Conservation (phyloP, 148 eudicot genomes). For the Rhododendron henanense region DNA sequence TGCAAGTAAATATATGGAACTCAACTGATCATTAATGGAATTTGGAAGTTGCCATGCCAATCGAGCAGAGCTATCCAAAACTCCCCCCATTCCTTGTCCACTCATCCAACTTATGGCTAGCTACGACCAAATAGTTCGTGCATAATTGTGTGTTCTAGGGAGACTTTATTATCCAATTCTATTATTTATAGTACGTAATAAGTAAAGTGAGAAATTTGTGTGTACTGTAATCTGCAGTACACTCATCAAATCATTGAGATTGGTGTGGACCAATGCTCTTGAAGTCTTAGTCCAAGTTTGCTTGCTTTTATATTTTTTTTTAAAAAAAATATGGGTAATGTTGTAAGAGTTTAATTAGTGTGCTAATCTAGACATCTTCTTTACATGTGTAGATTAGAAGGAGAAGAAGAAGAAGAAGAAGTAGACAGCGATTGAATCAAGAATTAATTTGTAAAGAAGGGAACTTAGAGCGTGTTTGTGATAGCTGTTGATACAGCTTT, state of each 20-base stretch:
- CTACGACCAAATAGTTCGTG: background rate
- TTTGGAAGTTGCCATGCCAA: background rate
- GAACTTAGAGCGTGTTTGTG: too few relatives aligned
- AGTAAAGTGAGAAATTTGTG: background rate
- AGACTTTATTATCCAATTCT: background rate
- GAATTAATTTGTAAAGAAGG: too few relatives aligned
- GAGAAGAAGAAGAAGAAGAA: too few relatives aligned
- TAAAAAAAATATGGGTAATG: background rate
- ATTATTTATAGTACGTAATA: background rate
- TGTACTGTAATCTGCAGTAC: background rate
- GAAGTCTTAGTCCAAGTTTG: background rate
- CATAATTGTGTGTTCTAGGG: background rate
- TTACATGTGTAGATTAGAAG: background rate
- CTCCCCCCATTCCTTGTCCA: background rate
- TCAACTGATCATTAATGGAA: background rate
- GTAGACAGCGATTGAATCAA: too few relatives aligned
- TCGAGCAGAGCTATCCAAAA: background rate
- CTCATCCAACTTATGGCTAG: background rate
- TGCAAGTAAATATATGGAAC: background rate
- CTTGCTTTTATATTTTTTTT: background rate
- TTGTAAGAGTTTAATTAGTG: background rate
- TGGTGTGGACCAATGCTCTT: background rate
- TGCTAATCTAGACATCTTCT: background rate
- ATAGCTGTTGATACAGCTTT: too few relatives aligned
- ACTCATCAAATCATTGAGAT: background rate